Conservation (phyloP, 1,284 basidiomycete species). For the Rhodotorula sp. region DNA sequence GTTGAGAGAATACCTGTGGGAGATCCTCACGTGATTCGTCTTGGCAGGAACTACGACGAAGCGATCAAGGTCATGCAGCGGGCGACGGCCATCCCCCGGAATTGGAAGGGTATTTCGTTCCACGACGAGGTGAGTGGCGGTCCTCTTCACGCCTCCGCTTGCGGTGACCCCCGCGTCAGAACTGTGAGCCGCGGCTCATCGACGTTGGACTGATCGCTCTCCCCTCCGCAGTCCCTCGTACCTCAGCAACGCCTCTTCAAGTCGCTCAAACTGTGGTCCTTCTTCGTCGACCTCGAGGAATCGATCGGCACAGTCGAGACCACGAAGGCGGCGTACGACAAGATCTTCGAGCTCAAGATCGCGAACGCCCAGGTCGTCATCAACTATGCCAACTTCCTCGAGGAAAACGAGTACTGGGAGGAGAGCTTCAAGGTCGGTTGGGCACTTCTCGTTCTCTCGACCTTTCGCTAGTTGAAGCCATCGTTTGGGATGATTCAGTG, state of each 20-base stretch:
- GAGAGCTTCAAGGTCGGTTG: slow-evolving; percentile 84
- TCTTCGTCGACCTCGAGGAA: slow-evolving; percentile 96
- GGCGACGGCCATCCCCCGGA: slow-evolving; percentile 84
- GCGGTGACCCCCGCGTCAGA: background rate
- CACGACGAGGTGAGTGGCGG: slow-evolving; percentile 78
- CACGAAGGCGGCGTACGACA: slow-evolving; percentile 91
- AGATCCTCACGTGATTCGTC: background rate
- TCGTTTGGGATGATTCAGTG: background rate
- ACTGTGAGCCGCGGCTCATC: background rate
- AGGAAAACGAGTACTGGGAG: slow-evolving; percentile 97
- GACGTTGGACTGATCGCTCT: background rate
- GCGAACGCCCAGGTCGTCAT: slow-evolving; percentile 96
- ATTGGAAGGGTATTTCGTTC: slow-evolving; percentile 79
- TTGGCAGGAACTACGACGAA: slow-evolving; percentile 84
- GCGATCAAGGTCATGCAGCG: slow-evolving; percentile 92
- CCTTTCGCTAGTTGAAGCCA: too few relatives aligned
- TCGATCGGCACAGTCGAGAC: slow-evolving; percentile 91
- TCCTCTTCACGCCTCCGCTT: background rate
- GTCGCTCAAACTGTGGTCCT: slow-evolving; percentile 97
- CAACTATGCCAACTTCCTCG: slow-evolving; percentile 95
- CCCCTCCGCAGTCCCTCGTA: slow-evolving; percentile 63
- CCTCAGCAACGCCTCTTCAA: slow-evolving; percentile 93
- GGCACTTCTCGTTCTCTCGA: background rate
- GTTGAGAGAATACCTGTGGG: background rate
- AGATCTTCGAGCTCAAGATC: slow-evolving; percentile 93